Conservation (phyloP, 345 rosid species). For the Brassica cretica region DNA sequence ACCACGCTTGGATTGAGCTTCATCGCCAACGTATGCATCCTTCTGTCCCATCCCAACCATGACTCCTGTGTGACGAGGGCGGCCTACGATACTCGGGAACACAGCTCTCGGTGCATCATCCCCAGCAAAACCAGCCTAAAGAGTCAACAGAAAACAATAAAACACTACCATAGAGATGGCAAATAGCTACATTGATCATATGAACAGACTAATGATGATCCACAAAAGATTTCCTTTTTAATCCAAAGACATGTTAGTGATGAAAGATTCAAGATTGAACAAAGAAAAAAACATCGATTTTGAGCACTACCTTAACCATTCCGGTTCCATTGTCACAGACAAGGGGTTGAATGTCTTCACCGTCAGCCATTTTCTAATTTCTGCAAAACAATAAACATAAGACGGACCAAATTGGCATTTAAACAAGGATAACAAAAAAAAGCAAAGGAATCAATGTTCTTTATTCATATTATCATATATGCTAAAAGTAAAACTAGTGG, state of each 20-base stretch:
- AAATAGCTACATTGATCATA: not conserved
- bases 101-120: constrained; percentile 91
- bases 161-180: not conserved
- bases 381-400: constrained; percentile 1
- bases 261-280: not conserved
- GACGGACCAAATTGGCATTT: not conserved
- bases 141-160: not conserved
- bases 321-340: constrained; percentile 86
- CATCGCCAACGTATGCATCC: constrained; percentile 87
- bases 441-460: not conserved
- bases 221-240: not conserved
- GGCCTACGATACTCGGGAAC: constrained; percentile 85
- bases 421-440: not conserved
- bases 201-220: not conserved
- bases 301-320: constrained; percentile 67
- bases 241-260: not conserved
- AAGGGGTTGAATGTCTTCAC: constrained; percentile 37
- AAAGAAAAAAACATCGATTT: not conserved
- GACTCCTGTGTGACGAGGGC: constrained; percentile 88
- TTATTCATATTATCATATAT: not conserved
- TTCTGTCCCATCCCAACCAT: constrained; percentile 84
- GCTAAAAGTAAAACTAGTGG: not conserved
- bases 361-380: constrained; percentile 34
- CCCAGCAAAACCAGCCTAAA: constrained; percentile 92
- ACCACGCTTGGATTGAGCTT: constrained; percentile 76